Conservation (phyloP, 139 green algal species). For the Spirogloea muscicola region DNA sequence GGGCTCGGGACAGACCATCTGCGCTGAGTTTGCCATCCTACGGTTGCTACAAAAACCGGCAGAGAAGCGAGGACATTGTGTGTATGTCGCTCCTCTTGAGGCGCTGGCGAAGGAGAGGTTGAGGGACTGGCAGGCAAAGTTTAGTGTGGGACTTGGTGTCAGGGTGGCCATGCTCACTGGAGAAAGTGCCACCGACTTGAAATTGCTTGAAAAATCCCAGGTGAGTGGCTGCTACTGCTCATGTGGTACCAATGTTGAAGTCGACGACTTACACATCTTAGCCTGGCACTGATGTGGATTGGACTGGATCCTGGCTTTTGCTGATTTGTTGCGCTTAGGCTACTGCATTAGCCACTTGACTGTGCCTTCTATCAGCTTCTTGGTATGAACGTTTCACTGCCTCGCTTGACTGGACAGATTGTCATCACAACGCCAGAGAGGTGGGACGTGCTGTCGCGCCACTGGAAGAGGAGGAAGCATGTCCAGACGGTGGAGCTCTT, state of each 20-base stretch:
- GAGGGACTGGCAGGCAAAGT: slow-evolving; percentile 68
- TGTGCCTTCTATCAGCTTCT: no score
- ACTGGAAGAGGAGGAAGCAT: slow-evolving; percentile 83
- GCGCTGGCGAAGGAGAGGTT: slow-evolving; percentile 68
- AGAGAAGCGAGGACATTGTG: slow-evolving; percentile 52
- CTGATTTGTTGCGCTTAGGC: no score
- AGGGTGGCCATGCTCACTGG: slow-evolving; percentile 75
- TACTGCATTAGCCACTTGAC: no score
- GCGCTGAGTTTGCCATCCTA: slow-evolving; percentile 94
- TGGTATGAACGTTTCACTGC: no score
- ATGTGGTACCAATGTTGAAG: no score
- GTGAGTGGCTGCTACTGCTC: no score
- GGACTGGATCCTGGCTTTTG: no score
- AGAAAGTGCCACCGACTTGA: slow-evolving; percentile 69
- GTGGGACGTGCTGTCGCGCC: slow-evolving; percentile 88
- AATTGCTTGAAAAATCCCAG: slow-evolving; percentile 67
- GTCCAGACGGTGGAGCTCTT: slow-evolving; percentile 72
- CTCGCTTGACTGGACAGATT: no score
- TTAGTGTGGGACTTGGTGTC: slow-evolving; percentile 54
- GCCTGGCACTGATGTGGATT: no score
- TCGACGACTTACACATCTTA: no score
- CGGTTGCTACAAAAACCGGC: slow-evolving; percentile 67
- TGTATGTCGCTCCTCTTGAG: slow-evolving; percentile 88
- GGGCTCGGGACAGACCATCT: slow-evolving; percentile 82
- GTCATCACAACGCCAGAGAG: slow-evolving; percentile 79